phyloP scores from a whole-genome alignment of 163 green algal species.

The Scenedesmus sp. region DNA sequence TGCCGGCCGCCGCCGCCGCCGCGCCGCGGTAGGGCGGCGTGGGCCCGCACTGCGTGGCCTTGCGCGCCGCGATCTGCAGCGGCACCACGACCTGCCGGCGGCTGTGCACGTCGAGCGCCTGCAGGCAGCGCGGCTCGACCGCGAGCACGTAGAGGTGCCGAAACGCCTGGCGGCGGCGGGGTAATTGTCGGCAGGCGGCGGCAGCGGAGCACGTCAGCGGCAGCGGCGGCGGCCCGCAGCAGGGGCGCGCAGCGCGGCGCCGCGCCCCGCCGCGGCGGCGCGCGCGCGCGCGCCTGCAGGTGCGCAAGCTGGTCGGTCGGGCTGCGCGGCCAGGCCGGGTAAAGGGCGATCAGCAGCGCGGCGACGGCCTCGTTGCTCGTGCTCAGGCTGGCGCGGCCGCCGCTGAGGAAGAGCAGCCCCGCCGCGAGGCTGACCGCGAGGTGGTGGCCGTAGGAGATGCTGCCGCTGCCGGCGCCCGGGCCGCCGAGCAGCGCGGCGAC shows the following conservation, averaged over 20 bases:
- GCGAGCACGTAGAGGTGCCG: constrained; percentile 96
- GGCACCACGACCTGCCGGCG: constrained; percentile 78
- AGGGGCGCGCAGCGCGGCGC: not conserved
- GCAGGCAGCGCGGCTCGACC: constrained; percentile 75
- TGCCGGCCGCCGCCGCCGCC: too few relatives aligned
- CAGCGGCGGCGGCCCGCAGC: too few relatives aligned
- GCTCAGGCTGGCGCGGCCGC: constrained; percentile 76
- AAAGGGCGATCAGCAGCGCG: constrained; percentile 90
- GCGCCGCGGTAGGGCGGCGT: too few relatives aligned
- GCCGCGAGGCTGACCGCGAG: constrained; percentile 84
- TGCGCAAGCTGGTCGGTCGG: constrained; percentile 90
- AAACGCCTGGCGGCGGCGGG: constrained; percentile 77
- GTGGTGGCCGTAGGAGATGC: constrained; percentile 77
- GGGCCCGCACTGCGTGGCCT: not conserved
- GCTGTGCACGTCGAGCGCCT: constrained; percentile 86
- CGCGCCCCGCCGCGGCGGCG: too few relatives aligned
- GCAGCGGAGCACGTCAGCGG: not conserved
- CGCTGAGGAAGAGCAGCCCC: constrained; percentile 85
- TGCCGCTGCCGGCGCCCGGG: constrained; percentile 38
- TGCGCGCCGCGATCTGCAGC: constrained; percentile 33
- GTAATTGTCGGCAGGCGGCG: constrained; percentile 19
- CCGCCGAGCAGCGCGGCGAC: constrained; percentile 10
- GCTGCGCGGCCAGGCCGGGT: constrained; percentile 78
- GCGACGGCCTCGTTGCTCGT: constrained; percentile 83
- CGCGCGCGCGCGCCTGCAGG: constrained; percentile 83